These are phyloP conservation scores for Oxyria digyna DNA, from an alignment of 148 eudicot genomes.

Conservation along the genomic window DNA sequence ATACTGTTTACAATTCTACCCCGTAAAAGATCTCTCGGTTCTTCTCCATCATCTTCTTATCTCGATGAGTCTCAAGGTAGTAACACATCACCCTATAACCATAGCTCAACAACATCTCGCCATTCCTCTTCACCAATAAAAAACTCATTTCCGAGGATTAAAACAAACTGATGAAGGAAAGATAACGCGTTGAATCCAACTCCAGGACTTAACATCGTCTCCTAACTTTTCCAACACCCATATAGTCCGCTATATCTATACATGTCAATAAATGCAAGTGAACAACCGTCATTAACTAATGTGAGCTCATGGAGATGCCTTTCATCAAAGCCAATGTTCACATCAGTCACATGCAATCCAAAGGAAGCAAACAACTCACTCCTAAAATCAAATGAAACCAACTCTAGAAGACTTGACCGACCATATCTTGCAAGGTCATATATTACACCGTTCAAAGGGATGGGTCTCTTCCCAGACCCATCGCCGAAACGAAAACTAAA, in stretches of 20 bases:
- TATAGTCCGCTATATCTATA: not conserved
- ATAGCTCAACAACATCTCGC: not conserved
- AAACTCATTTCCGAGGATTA: not conserved
- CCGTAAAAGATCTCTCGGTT: too few relatives aligned
- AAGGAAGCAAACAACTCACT: not conserved
- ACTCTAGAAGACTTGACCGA: too few relatives aligned
- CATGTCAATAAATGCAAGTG: not conserved
- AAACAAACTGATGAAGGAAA: not conserved
- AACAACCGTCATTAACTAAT: not conserved
- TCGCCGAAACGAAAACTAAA: not conserved
- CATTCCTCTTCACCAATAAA: not conserved
- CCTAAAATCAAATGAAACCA: conserved; percentile 6
- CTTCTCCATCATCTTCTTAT: not conserved
- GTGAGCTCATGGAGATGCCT: not conserved
- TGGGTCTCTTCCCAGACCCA: not conserved
- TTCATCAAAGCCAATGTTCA: too few relatives aligned
- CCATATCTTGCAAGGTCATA: not conserved
- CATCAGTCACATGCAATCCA: not conserved
- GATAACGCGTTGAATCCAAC: not conserved
- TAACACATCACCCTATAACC: not conserved
- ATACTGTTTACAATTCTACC: too few relatives aligned
- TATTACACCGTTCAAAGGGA: not conserved
- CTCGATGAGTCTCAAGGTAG: not conserved
- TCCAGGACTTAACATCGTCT: not conserved
- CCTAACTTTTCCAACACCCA: not conserved